phyloP scores from a whole-genome alignment of 2,329 filamentous ascomycete species.

The Setomelanomma holmii region DNA sequence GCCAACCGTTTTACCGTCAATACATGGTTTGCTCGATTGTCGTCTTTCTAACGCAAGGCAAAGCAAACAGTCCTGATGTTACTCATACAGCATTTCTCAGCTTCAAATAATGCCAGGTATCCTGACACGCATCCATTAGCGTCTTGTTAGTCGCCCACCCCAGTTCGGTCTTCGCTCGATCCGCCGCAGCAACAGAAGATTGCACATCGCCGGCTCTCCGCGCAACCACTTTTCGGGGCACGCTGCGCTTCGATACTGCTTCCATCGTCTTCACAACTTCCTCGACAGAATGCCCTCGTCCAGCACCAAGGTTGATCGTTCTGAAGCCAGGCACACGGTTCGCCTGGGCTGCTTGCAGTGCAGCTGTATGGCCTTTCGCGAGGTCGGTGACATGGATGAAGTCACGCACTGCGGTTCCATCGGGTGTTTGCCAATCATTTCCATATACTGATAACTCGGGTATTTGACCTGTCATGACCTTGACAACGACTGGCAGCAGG shows the following conservation, averaged over 20 bases:
- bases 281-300: slow-evolving; percentile 39
- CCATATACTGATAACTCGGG: slow-evolving; percentile 64
- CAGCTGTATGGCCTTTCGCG: slow-evolving; percentile 66
- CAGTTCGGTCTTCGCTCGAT: slow-evolving; percentile 32
- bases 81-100: background rate
- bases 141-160: slow-evolving; percentile 29
- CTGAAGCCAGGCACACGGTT: slow-evolving; percentile 30
- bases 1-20: background rate
- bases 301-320: slow-evolving; percentile 46
- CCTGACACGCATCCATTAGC: background rate
- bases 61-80: background rate
- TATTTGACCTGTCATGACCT: slow-evolving; percentile 62
- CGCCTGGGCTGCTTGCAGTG: slow-evolving; percentile 46
- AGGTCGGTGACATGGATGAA: slow-evolving; percentile 71
- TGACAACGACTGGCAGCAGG: slow-evolving; percentile 66
- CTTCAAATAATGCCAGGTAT: background rate
- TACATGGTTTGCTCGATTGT: too few species aligned
- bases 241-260: slow-evolving; percentile 27
- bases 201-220: slow-evolving; percentile 42
- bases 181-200: slow-evolving; percentile 34
- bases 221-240: slow-evolving; percentile 28
- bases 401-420: slow-evolving; percentile 69
- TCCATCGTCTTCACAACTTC: slow-evolving; percentile 43
- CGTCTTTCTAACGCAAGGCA: background rate
- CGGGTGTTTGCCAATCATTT: slow-evolving; percentile 66